Evolutionary conservation across 1,284 basidiomycete species (phyloP), one percentile per base, ranked within the genome.

Genomic region (Malassezia cuniculi): DNA sequence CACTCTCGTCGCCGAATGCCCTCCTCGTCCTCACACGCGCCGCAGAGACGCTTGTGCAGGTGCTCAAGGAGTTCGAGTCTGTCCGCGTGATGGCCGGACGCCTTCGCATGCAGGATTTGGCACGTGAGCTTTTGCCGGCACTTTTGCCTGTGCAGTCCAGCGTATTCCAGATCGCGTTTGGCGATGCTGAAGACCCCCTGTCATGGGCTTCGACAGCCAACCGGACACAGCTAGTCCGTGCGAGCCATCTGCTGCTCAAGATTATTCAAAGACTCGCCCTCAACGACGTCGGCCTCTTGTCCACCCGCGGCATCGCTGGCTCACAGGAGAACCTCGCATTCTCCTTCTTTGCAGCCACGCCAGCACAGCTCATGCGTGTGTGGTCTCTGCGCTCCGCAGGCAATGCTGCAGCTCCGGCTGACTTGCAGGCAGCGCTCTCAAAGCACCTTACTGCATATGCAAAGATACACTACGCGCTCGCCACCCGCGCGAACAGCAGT

Each of bases 181-280:
- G 41, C 2, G 35, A 38, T 6, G 36, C 30, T 6, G 39, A 48
- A 4, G 47, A 54, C 14, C 39, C 52, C n/a, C 27, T 25, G 3
- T 25, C 39, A 2, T 66, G 61, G 63, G 51, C 59, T 6, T 41
- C 44, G 9, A 47, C 47, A 7, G 40, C 52, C 0, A 35, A 52
- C 9, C 49, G 48, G 1, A 34, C 50, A 8, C 55, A 59, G 39
- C 51, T 53, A 17, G 48, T 66, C 3, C 51, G 63, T 16, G 60
- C 62, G 4, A 50, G 54, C 26, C 63, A 66, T 28, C 51, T 66
- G 60, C 84, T 89, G 68, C 95, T 97, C 86, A 97, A 93, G 39
- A 90, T 95, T 33, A 47, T 60, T 47, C 89, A 75, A 45, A 85
- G 78, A 70, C 87, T 90, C 6, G 55, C 57, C 22, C 52, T 56